Conservation (phyloP, 2,329 filamentous ascomycete genomes). For the Penicillium sp. region DNA sequence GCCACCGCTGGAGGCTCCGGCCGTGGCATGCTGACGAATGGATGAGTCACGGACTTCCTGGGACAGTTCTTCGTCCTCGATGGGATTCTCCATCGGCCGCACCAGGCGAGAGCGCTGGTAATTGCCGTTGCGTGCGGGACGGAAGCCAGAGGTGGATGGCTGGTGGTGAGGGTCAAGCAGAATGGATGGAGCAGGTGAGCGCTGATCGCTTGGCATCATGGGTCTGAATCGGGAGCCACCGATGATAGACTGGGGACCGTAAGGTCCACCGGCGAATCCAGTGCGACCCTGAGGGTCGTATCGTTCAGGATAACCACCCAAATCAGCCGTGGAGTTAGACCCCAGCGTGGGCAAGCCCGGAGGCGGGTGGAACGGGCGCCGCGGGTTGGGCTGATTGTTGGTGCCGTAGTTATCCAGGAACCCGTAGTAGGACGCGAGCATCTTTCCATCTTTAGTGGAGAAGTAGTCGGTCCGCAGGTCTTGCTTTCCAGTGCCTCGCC, state of each 20-base stretch:
- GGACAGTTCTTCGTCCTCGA: constrained; percentile 29
- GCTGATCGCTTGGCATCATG: constrained; percentile 22
- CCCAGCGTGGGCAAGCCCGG: constrained; percentile 68
- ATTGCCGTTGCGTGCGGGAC: constrained; percentile 22
- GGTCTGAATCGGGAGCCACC: constrained; percentile 27
- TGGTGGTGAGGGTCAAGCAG: constrained; percentile 47
- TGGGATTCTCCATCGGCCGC: constrained; percentile 26
- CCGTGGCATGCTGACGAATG: constrained; percentile 17
- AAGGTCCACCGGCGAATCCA: constrained; percentile 16
- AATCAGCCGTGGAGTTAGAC: constrained; percentile 50
- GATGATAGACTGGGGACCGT: constrained; percentile 26
- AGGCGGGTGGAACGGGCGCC: constrained; percentile 65
- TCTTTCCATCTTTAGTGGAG: constrained; percentile 91
- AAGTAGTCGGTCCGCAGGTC: constrained; percentile 89
- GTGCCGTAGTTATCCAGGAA: constrained; percentile 89
- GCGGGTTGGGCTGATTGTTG: constrained; percentile 52
- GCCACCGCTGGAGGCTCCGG: constrained; percentile 34
- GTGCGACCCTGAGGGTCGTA: constrained; percentile 23
- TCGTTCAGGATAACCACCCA: constrained; percentile 42
- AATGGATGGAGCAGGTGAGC: constrained; percentile 40
- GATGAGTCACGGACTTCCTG: constrained; percentile 13
- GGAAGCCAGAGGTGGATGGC: constrained; percentile 38
- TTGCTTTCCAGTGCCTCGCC: constrained; percentile 34
- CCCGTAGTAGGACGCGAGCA: constrained; percentile 94
- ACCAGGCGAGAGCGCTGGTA: constrained; percentile 32